Base-by-base conservation (phyloP, 1,139 yeast species). In the Sugiyamaella castrensis region DNA sequence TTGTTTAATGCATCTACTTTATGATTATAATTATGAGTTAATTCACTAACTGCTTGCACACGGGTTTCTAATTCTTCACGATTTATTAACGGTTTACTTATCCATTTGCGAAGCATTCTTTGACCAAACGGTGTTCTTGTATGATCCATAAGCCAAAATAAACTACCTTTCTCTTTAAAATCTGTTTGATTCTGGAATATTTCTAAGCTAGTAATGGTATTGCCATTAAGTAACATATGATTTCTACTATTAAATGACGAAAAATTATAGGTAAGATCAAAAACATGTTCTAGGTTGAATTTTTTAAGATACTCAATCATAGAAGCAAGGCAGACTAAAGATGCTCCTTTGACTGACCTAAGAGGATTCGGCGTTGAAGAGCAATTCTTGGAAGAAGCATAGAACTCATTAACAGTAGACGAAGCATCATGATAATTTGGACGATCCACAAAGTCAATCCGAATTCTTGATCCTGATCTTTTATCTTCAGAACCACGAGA, bases 71-170 rank as follows among this genome's bases (percentile, higher is more conserved):
- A 82, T n/a, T 68, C 67, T 0, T 67, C 70, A 29, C 72, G 67
- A 37, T 80, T 73, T 0, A 79, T 67, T 32, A 91, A 71, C 1
- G 98, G 98, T 53, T 76, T 72, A 0, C 81, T 74, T 0, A 91
- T 69, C 98, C 98, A 92, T 43, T 76, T 72, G 31, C 74, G 73
- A 15, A 92, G 65, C 51, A 79, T 60, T 48, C 96, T 68, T 45
- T 73, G 76, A 0, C 98, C 98, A 67, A 83, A 85, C 30, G 76
- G 73, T 0, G 97, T 87, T 38, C 80, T 70, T 0, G 98, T 87
- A 55, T 84, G 91, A 64, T 91, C 87, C 54, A 92, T 62, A 2
- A 87, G 70, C 88, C 92, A 85, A 12, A 86, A 67, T 13, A 92
- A 68, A 0, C 96, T 81, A 0, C 97, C 98, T 31, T 72, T 70